Evolutionary conservation across 2,329 filamentous ascomycete genomes (phyloP).

Genomic region (Aspergillus sp.): DNA sequence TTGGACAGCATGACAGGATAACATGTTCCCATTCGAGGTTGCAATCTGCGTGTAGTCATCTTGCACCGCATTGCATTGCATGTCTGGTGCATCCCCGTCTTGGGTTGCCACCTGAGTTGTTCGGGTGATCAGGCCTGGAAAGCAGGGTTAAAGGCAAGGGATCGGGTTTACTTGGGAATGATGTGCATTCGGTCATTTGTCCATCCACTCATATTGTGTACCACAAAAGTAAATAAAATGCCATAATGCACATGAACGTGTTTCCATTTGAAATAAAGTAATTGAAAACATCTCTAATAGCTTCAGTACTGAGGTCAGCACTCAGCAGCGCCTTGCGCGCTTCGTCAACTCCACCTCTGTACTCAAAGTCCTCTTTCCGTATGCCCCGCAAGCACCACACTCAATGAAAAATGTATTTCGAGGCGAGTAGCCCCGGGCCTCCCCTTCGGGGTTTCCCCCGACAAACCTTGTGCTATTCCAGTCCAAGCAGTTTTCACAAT

Average conservation of each 20-base stretch:
- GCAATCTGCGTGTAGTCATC: neutral
- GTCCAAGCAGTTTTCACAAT: slow-evolving; percentile 56
- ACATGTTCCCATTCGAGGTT: neutral
- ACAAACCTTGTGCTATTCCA: slow-evolving; percentile 52
- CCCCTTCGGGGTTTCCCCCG: slow-evolving; percentile 51
- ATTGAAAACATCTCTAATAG: neutral
- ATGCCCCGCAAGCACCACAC: slow-evolving; percentile 2
- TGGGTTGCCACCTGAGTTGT: neutral
- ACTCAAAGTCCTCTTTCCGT: neutral
- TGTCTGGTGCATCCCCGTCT: neutral
- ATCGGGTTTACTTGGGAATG: neutral
- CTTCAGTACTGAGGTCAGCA: neutral
- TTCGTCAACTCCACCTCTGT: neutral
- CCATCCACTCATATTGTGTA: neutral
- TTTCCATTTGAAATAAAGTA: neutral
- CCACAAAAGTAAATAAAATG: neutral
- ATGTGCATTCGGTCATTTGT: neutral
- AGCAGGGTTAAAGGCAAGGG: neutral
- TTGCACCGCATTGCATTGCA: neutral
- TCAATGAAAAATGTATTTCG: slow-evolving; percentile 52
- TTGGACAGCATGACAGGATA: neutral
- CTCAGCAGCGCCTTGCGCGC: neutral
- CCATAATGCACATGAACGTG: neutral
- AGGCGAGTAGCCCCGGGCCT: slow-evolving; percentile 48
- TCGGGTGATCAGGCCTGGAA: neutral